phyloP scores from a whole-genome alignment of 75 land plant species.

The Ceratopteris richardii region DNA sequence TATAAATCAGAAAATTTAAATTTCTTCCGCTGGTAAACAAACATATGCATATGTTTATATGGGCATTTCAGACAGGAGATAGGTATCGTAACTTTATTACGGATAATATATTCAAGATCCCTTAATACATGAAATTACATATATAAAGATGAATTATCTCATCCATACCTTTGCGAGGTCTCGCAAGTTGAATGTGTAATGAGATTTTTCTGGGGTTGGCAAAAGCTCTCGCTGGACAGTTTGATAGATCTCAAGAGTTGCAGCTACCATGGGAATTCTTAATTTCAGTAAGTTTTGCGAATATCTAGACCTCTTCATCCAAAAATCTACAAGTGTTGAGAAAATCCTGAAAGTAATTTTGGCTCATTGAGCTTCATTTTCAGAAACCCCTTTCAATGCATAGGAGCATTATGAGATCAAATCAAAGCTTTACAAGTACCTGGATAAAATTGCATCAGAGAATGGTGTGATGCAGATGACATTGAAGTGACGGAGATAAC shows the following conservation, averaged over 20 bases:
- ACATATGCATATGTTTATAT: too few species aligned
- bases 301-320: slow-evolving; percentile 27
- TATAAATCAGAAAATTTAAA: too few species aligned
- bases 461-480: slow-evolving; percentile 24
- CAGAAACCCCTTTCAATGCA: not conserved
- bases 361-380: not conserved
- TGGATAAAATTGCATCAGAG: slow-evolving; percentile 18
- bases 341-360: slow-evolving; percentile 16
- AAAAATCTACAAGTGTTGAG: slow-evolving; percentile 21
- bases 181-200: slow-evolving; percentile 25
- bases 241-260: slow-evolving; percentile 26
- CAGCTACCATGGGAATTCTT: slow-evolving; percentile 19
- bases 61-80: too few species aligned
- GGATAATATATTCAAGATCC: too few species aligned
- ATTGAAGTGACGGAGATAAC: slow-evolving; percentile 22
- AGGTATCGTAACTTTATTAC: too few species aligned
- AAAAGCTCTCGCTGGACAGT: slow-evolving; percentile 28
- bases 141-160: too few species aligned
- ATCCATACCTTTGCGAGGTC: slow-evolving; percentile 23
- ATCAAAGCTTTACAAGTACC: too few species aligned
- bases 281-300: slow-evolving; percentile 12
- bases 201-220: slow-evolving; percentile 30
- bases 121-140: too few species aligned
- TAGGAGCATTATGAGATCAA: not conserved
- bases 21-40: too few species aligned